Evolutionary conservation across 129 eudicot genomes (phyloP).

Genomic region (Escallonia herrerae): DNA sequence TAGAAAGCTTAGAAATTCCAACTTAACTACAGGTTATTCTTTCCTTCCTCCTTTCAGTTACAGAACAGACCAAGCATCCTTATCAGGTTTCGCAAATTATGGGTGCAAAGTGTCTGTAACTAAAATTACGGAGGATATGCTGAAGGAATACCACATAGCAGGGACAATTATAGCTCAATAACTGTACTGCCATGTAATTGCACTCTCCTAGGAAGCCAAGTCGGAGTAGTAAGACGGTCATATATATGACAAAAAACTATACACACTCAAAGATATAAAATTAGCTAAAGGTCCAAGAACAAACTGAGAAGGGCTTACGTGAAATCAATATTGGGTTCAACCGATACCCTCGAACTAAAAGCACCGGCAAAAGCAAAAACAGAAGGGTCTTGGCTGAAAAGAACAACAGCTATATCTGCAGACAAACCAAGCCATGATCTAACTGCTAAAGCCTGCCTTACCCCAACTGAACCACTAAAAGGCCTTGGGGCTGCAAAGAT

Average conservation of each 20-base stretch:
- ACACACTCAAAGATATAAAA: background rate
- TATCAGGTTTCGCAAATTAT: too few relatives aligned
- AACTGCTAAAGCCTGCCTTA: constrained; percentile 63
- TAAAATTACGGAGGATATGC: too few relatives aligned
- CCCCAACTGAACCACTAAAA: constrained; percentile 52
- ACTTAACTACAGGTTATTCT: too few relatives aligned
- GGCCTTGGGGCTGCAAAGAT: constrained; percentile 67
- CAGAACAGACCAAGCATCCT: too few relatives aligned
- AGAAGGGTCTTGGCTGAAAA: constrained; percentile 86
- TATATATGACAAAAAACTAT: background rate
- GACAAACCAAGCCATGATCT: constrained; percentile 96
- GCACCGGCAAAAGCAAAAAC: constrained; percentile 60
- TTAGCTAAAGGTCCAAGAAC: background rate
- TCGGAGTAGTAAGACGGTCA: background rate
- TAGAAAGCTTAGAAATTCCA: too few relatives aligned
- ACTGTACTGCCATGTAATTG: too few relatives aligned
- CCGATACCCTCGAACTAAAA: constrained; percentile 66
- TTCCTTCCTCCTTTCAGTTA: too few relatives aligned
- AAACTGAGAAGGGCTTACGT: constrained; percentile 40
- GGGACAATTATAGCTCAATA: too few relatives aligned
- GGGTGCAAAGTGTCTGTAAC: too few relatives aligned
- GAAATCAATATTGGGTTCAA: constrained; percentile 86
- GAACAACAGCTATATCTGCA: constrained; percentile 52
- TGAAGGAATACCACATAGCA: too few relatives aligned
- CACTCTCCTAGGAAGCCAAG: too few relatives aligned